phyloP scores from a whole-genome alignment of 1,139 yeast genomes.

The Pichia sp. region DNA sequence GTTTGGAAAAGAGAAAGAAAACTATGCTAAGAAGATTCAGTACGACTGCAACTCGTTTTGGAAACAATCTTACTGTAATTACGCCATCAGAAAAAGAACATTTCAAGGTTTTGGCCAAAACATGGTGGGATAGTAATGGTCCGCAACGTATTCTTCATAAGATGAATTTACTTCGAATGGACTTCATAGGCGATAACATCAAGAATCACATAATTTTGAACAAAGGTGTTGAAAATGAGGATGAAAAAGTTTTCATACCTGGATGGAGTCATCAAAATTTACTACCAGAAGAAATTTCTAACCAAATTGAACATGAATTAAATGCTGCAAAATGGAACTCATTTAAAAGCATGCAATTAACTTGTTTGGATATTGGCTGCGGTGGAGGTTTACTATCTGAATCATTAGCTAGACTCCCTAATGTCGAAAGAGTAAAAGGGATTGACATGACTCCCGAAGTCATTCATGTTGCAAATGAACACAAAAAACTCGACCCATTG shows the following conservation, averaged over 20 bases:
- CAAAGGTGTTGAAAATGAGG: slow-evolving; percentile 32
- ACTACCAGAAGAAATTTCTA: slow-evolving; percentile 47
- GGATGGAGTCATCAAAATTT: slow-evolving; percentile 59
- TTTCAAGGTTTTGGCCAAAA: slow-evolving; percentile 73
- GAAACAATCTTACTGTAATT: slow-evolving; percentile 26
- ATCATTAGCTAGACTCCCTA: slow-evolving; percentile 70
- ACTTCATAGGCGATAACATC: slow-evolving; percentile 64
- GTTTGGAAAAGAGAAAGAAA: no score
- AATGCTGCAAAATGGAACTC: slow-evolving; percentile 36
- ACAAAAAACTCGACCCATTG: slow-evolving; percentile 57
- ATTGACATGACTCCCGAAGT: slow-evolving; percentile 83
- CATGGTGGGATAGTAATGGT: slow-evolving; percentile 97
- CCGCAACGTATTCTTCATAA: slow-evolving; percentile 89
- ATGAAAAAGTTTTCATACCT: slow-evolving; percentile 59
- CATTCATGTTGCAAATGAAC: slow-evolving; percentile 67
- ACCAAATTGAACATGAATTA: slow-evolving; percentile 42
- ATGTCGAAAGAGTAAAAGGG: slow-evolving; percentile 60
- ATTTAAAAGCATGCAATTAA: slow-evolving; percentile 30
- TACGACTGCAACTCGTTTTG: neutral
- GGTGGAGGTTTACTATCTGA: slow-evolving; percentile 95
- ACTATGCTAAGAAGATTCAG: slow-evolving; percentile 2
- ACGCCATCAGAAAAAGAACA: slow-evolving; percentile 54
- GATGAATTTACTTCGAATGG: slow-evolving; percentile 87
- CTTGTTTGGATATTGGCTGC: slow-evolving; percentile 85
- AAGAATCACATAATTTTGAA: slow-evolving; percentile 39